These are phyloP conservation scores for Candida palmyrensis DNA, from an alignment of 805 yeast species.

Conservation along the genomic window DNA sequence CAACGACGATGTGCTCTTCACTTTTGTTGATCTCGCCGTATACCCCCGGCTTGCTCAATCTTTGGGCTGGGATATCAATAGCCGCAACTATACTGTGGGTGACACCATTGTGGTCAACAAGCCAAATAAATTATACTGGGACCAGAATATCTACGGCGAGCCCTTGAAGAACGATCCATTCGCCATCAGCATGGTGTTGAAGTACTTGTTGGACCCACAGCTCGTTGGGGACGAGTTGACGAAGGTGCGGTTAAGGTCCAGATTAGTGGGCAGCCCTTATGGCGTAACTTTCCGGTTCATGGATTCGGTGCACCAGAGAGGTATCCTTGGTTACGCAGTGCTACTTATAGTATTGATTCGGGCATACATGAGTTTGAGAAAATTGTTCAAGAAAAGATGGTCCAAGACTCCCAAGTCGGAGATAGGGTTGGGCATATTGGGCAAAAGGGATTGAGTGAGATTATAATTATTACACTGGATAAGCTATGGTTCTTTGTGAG, in stretches of 20 bases:
- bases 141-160: constrained; percentile 31
- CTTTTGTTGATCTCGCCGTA: constrained; percentile 47
- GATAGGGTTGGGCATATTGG: constrained; percentile 3
- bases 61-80: constrained; percentile 34
- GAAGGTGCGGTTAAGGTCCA: constrained; percentile 12
- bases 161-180: constrained; percentile 29
- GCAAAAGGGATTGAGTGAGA: constrained; percentile 4
- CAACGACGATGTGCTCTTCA: constrained; percentile 37
- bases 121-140: constrained; percentile 32
- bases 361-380: constrained; percentile 2
- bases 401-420: constrained; percentile 1
- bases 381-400: constrained; percentile 4
- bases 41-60: constrained; percentile 20
- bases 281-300: constrained; percentile 30
- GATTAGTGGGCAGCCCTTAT: constrained; percentile 42
- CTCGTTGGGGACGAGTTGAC: constrained; percentile 9
- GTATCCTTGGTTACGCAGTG: constrained; percentile 38
- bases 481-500: too few species aligned
- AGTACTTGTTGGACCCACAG: constrained; percentile 33
- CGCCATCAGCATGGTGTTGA: constrained; percentile 28
- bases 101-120: constrained; percentile 51
- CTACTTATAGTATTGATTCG: constrained; percentile 11
- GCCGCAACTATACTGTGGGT: constrained; percentile 39
- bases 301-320: constrained; percentile 41
- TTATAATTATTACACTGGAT: too few species aligned